Base-by-base conservation (phyloP, 1,139 yeast genomes). In the Pneumocystis oryctolagi region DNA sequence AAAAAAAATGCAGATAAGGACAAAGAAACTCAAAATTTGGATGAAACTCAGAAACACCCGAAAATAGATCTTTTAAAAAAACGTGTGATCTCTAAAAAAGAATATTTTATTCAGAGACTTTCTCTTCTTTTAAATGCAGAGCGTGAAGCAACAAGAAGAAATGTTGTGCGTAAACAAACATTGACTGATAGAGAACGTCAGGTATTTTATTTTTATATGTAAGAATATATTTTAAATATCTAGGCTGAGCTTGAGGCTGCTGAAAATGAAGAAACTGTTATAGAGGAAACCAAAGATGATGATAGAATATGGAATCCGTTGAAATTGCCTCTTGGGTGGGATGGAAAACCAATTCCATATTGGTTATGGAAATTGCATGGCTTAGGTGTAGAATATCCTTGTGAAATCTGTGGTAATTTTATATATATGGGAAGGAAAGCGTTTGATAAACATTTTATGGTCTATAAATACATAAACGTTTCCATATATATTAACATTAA, bases 341-440 rank as follows among this genome's bases (percentile, higher is more conserved):
- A 90, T 73, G 97, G 97, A 0, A 80, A 80, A 57, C 97, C 97
- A 0, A 89, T 92, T 55, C 98, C 98, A 0, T 83, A 79, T 65
- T 92, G 99, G 99, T 76, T 92, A 35, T 90, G 84, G 78, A 92
- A 90, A 72, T 77, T 89, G 42, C 92, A 89, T 70, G 98, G 98
- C 0, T 77, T 90, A 14, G 89, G 87, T 64, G 81, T 82, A 62
- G 82, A 80, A 62, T 88, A 83, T 69, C 72, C 76, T 1, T 92
- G 99, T 74, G 97, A 94, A 72, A 81, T 92, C 4, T 92, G 99
- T 72, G 95, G 96, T 1, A 84, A 88, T 70, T 73, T 76, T 57
- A 76, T 77, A 6, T 92, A 86, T 74, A 82, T 82, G 70, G 98
- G 99, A 1, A 78, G 95, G 30, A 77, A 79, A 61, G 79, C 80